Evolutionary conservation across 192 early-diverging fungal species (phyloP).

Genomic region (Backusella parvicylindrica): DNA sequence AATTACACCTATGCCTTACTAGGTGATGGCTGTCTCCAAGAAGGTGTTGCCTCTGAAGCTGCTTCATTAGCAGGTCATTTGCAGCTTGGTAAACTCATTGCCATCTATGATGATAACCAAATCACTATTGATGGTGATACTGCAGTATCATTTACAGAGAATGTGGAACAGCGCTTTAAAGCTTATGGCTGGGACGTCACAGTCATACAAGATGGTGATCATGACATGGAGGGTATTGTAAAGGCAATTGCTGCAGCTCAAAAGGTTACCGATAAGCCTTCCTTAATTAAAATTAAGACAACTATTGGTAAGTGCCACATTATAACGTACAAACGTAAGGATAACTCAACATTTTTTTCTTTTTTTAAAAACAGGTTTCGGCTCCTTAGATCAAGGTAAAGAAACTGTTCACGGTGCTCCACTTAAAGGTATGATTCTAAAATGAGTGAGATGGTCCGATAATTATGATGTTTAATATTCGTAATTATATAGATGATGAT

Average conservation of each 20-base stretch:
- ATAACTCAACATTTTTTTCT: background rate
- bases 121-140: constrained; percentile 92
- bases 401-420: constrained; percentile 91
- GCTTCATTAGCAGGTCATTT: constrained; percentile 56
- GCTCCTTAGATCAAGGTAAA: constrained; percentile 83
- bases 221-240: constrained; percentile 65
- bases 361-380: constrained; percentile 46
- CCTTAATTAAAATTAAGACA: constrained; percentile 85
- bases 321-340: background rate
- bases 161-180: constrained; percentile 83
- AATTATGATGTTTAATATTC: background rate
- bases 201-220: constrained; percentile 74
- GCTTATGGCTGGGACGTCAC: constrained; percentile 93
- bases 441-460: background rate
- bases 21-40: constrained; percentile 98
- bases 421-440: constrained; percentile 45
- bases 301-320: constrained; percentile 69
- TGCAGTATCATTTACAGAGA: constrained; percentile 86
- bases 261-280: constrained; percentile 82
- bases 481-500: constrained; percentile 53
- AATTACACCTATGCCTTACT: constrained; percentile 81
- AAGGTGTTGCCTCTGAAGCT: constrained; percentile 95
- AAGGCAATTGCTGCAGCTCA: constrained; percentile 79
- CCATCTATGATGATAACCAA: constrained; percentile 95
- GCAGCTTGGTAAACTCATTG: constrained; percentile 92